Evolutionary conservation across 768 basidiomycete genomes (phyloP), one percentile per base, ranked within the genome.

Genomic region (Termitomyces bulborhizus): DNA sequence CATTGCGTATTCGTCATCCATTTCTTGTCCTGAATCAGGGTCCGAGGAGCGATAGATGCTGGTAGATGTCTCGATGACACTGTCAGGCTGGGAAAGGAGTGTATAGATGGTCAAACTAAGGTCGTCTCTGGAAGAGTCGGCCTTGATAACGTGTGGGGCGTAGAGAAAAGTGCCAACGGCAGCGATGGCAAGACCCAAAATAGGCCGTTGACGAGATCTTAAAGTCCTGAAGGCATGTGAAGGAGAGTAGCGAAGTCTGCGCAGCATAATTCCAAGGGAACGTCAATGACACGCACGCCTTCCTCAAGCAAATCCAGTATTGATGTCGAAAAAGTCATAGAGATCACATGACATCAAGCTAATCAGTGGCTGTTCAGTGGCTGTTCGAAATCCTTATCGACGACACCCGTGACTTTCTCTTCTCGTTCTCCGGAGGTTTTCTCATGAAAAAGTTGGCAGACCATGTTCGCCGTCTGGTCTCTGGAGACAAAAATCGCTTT

Each of bases 401-500:
- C 27, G 27, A n/a, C n/a, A 29, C 29, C 6, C 29, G 29, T 21
- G 29, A 29, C 29, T 4, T 29, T 29, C 29, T 6, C 29, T 29
- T 29, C 29, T 29, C 29, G 29, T 29, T 29, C 29, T 29, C 29
- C 29, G 6, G 29, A 29, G 6, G 21, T 21, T 21, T 21, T 21
- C 21, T 21, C 21, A 48, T 34, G 27, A 12, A 12, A 26, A 6
- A 40, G 48, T 87, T 89, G 84, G 67, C 82, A 29, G 81, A 86
- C 68, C 84, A 80, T 60, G 74, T 90, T 13, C 80, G 85, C 11
- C 80, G 86, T 12, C 65, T 93, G 1, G 90, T 93, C 2, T 91
- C 89, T n/a, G 90, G 91, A 0, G 75, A 79, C 47, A 95, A 92
- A 63, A 82, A 89, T 4, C 77, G 93, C 15, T 90, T 85, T 70